Base-by-base conservation (phyloP, 805 yeast genomes). In the Sugiyamaella marilandica region DNA sequence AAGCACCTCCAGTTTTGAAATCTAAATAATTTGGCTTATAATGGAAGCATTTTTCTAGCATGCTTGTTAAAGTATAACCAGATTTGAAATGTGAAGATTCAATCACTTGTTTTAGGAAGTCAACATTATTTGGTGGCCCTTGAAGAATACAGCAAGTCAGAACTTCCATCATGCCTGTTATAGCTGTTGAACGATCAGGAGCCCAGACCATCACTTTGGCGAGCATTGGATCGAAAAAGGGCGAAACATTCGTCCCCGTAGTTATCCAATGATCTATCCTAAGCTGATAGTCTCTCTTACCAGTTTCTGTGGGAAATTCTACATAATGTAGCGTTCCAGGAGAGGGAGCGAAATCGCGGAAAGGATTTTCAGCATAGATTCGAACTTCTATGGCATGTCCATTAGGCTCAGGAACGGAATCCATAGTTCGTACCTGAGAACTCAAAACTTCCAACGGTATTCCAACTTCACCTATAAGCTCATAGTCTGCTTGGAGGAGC, bases 311-410 rank as follows among this genome's bases (percentile, higher is more conserved):
- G 2, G 98, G 97, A 76, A 90, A 92, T 49, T 72, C 68, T 41
- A 91, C 90, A 59, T 88, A 89, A 11, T 88, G 83, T 54, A 92
- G 74, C 68, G 85, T 94, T 58, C 98, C 98, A 24, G 98, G 43
- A 21, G 43, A 39, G 24, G 43, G 43, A 11, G 97, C 32, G 96
- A 88, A 21, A 98, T 85, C 96, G 66, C 88, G 90, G 43, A 86
- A 91, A 1, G 98, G 98, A 72, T 92, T 92, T 70, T 92, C 98
- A 35, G 98, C 97, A 62, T 92, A 92, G 47, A 92, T 75, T 66
- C 98, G 80, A 34, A 96, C 97, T 72, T 92, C 98, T 89, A 92
- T 91, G 0, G 97, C 81, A 0, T 92, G 95, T 59, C 98, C 98
- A 46, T 79, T 76, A 35, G 84, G 81, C 10, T 70, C 73, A 49